Conservation (phyloP, 2,329 filamentous ascomycete species). For the Trichoderma arundinaceum region DNA sequence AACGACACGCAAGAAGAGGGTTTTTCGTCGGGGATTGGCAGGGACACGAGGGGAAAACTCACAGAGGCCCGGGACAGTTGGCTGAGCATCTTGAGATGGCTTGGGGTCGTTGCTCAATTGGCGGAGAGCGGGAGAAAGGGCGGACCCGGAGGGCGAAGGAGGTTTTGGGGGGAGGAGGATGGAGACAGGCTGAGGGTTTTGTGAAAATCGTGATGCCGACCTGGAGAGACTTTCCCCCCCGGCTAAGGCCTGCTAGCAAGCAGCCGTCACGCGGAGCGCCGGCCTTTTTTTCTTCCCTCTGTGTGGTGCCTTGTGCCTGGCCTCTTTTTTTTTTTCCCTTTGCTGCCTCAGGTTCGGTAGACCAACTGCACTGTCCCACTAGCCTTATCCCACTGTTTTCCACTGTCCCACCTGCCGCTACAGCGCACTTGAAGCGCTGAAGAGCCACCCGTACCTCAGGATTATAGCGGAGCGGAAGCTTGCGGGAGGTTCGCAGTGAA, state of each 20-base stretch:
- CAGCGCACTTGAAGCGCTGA: background rate
- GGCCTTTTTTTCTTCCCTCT: slow-evolving; percentile 26
- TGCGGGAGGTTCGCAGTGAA: background rate
- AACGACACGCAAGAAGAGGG: background rate
- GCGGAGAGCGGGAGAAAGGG: slow-evolving; percentile 10
- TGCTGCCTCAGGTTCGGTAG: slow-evolving; percentile 40
- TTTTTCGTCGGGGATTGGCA: background rate
- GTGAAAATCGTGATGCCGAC: slow-evolving; percentile 53
- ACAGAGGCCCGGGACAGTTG: slow-evolving; percentile 63
- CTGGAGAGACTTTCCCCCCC: slow-evolving; percentile 32
- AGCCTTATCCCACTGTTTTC: background rate
- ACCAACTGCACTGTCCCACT: background rate
- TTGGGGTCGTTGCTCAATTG: slow-evolving; percentile 54
- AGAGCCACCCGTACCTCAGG: background rate
- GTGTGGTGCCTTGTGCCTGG: background rate
- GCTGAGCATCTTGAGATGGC: slow-evolving; percentile 55
- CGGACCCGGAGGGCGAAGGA: slow-evolving; percentile 11
- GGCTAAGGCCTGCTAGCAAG: slow-evolving; percentile 32
- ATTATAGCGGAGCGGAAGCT: background rate
- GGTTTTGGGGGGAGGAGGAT: background rate
- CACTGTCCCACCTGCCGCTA: slow-evolving; percentile 1
- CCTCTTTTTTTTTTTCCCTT: slow-evolving; percentile 20
- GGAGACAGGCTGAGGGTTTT: slow-evolving; percentile 50
- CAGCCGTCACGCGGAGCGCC: slow-evolving; percentile 18
- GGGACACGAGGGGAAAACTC: slow-evolving; percentile 42